Evolutionary conservation across 164 flowering plant genomes (phyloP), one percentile per base, ranked within the genome.

Genomic region (Piper betle): DNA sequence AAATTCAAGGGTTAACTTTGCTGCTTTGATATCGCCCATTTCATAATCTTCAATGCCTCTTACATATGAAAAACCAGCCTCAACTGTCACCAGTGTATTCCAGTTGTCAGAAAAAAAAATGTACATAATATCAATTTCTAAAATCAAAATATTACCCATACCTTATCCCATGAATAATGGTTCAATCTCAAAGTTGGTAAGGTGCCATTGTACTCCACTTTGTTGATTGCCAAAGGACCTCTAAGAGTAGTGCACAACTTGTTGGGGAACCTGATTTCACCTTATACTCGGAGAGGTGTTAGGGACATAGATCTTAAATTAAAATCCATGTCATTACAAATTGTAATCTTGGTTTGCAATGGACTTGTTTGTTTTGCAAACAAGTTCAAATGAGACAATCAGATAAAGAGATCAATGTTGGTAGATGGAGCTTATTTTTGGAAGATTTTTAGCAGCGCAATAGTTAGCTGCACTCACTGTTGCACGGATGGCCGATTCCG

Each of bases 131-230:
- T 40, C 43, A 20, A 7, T 10, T 59, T 20, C 52, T 59, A n/a
- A 16, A 39, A 20, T 25, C 33, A 25, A 25, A 25, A 25, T 25
- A 25, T 25, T 46, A n/a, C 52, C 17, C 40, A 17, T 66, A 75
- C 98, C 96, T 90, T 93, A 58, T 94, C 81, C 97, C 96, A 91
- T 71, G 90, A 84, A 69, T 82, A 79, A 52, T 82, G 87, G 80
- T 93, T 93, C 65, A 86, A 80, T 65, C 81, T 86, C 65, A 93
- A 69, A 40, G 64, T 59, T 60, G 96, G 95, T 55, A 83, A 66
- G 78, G 75, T 70, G 39, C 70, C 77, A 43, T 53, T 16, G 7
- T 78, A 55, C 60, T 70, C 65, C 57, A 77, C 78, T 1, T 70
- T 65, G 74, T 83, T 73, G 66, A 93, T 87, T 75, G 86, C 86